Evolutionary conservation across 2,329 filamentous ascomycete species (phyloP).

Genomic region (Aspergillus caelatus): DNA sequence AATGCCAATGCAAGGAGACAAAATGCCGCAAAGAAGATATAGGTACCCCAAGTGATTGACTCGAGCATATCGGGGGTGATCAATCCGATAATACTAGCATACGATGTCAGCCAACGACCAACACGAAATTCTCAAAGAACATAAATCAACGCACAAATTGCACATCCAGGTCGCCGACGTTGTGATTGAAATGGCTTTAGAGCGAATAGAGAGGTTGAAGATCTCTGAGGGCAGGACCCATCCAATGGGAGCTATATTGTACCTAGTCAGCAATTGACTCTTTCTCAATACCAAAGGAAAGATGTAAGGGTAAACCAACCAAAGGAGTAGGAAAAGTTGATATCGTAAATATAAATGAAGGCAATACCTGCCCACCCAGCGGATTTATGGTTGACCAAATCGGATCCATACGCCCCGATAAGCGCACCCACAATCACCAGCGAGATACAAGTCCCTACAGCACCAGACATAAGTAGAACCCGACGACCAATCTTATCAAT

Average conservation of each 20-base stretch:
- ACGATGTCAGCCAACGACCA: neutral
- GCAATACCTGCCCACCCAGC: slow-evolving; percentile 43
- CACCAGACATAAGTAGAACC: slow-evolving; percentile 39
- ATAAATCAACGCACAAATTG: slow-evolving; percentile 35
- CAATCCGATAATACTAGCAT: slow-evolving; percentile 37
- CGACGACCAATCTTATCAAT: slow-evolving; percentile 40
- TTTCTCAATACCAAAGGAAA: neutral
- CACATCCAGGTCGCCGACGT: slow-evolving; percentile 45
- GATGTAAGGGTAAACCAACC: slow-evolving; percentile 25
- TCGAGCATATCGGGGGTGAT: slow-evolving; percentile 43
- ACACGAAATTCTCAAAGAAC: neutral
- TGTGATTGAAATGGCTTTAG: slow-evolving; percentile 42
- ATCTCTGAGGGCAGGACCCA: slow-evolving; percentile 46
- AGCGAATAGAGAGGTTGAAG: slow-evolving; percentile 41
- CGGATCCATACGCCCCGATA: slow-evolving; percentile 35
- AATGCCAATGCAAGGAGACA: slow-evolving; percentile 39
- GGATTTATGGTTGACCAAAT: slow-evolving; percentile 29
- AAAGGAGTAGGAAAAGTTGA: slow-evolving; percentile 43
- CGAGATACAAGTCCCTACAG: slow-evolving; percentile 38
- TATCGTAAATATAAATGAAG: slow-evolving; percentile 43
- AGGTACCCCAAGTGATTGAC: slow-evolving; percentile 41
- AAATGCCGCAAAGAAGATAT: slow-evolving; percentile 44
- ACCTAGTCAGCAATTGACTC: neutral
- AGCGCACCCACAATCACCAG: slow-evolving; percentile 41
- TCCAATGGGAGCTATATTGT: slow-evolving; percentile 35